Evolutionary conservation across 768 basidiomycete genomes (phyloP).

Genomic region (Cystobasidium onofrii): DNA sequence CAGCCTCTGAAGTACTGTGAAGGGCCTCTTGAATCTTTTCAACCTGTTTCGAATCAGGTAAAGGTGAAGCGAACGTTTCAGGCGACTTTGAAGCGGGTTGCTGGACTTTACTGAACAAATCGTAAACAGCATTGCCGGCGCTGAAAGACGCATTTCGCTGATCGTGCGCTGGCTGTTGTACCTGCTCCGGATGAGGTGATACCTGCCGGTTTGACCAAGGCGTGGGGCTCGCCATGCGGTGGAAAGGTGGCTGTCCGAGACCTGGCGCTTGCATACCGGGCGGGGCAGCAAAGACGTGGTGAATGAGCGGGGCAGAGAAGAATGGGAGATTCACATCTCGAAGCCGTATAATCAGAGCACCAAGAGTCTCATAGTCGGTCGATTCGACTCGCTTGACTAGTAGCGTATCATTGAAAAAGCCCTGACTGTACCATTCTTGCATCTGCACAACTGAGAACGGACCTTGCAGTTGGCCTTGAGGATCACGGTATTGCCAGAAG

Average conservation of each 20-base stretch:
- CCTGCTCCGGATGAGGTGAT: neutral
- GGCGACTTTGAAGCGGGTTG: neutral
- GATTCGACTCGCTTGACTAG: conserved; percentile 43
- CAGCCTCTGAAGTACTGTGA: neutral
- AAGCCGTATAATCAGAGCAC: conserved; percentile 44
- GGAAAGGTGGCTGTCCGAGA: conserved; percentile 31
- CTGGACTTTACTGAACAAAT: neutral
- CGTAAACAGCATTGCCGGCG: neutral
- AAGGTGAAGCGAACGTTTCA: neutral
- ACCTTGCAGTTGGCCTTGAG: conserved; percentile 41
- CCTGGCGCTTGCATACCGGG: conserved; percentile 18
- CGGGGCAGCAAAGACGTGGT: conserved; percentile 32
- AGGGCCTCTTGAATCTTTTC: neutral
- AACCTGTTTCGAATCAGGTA: neutral
- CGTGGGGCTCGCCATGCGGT: conserved; percentile 30
- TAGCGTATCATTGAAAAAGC: conserved; percentile 47
- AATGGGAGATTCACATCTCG: conserved; percentile 46
- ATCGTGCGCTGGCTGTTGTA: neutral
- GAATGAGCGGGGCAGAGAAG: conserved; percentile 38
- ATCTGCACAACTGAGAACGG: conserved; percentile 48
- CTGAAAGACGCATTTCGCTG: neutral
- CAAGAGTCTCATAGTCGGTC: conserved; percentile 46
- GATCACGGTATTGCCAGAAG: conserved; percentile 38
- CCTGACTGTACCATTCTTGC: conserved; percentile 49
- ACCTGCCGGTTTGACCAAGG: conserved; percentile 26